Base-by-base conservation (phyloP, 805 yeast genomes). In the Barnettozyma pratensis region DNA sequence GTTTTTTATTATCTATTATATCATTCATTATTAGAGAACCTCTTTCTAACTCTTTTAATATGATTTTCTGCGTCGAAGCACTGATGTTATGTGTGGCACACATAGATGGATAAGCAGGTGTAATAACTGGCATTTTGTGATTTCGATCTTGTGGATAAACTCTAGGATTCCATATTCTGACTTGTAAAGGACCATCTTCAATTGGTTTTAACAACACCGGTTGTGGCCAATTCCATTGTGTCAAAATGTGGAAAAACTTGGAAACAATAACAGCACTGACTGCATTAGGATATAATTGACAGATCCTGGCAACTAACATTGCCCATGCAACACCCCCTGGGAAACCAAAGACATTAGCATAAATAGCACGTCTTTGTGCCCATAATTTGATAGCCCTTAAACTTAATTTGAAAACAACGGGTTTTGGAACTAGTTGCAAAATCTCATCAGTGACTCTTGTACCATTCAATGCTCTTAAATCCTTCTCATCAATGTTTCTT, bases 321-420 rank as follows among this genome's bases (percentile, higher is more conserved):
- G 99, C 99, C 99, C 99, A 94, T 1, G 99, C 99, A 43, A 94
- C 99, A 67, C 99, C 99, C 61, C 99, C 99, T 1, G 98, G 99
- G 68, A 92, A 94, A 0, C 99, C 99, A 76, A 85, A 88, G 41
- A 94, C 85, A 62, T 94, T 94, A 6, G 88, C 97, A 68, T 94
- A 94, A 12, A 94, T 80, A 0, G 97, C 98, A 44, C 98, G 76
- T 60, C 90, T 80, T 63, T 90, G 92, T 0, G 99, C 99, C 99
- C 99, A 94, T 60, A 94, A 74, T 66, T 94, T 94, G 54, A 94
- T 87, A 12, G 96, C 91, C 54, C 99, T 74, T 49, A 94, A 71
- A 2, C 97, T 96, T 58, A 90, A 91, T 62, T 89, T 87, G 73
- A 94, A 94, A 3, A 88, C 95, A 19, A 88, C 84, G 14, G 94